Conservation (phyloP, 768 basidiomycete genomes). For the Hericium erinaceus region DNA sequence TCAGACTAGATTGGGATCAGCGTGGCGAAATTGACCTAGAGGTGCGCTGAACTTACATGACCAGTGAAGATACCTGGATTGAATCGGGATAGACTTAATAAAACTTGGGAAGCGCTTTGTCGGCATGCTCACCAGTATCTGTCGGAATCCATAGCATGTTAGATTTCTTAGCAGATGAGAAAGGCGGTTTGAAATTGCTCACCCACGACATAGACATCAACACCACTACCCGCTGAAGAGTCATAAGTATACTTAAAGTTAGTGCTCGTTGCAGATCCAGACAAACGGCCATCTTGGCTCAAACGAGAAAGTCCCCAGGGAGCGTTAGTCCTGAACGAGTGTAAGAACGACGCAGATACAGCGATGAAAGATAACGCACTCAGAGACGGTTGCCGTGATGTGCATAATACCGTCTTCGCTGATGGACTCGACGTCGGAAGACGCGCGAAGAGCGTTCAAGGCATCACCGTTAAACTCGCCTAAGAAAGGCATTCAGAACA, state of each 20-base stretch:
- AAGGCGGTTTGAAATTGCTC: background rate
- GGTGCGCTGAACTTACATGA: conserved; percentile 11
- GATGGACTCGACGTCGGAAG: conserved; percentile 15
- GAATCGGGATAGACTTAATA: background rate
- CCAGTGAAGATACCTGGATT: conserved; percentile 16
- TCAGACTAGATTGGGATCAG: conserved; percentile 16
- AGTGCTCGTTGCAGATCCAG: conserved; percentile 4
- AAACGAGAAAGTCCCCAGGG: conserved; percentile 18
- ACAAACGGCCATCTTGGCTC: conserved; percentile 6
- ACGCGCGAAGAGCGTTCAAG: conserved; percentile 13
- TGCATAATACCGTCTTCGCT: conserved; percentile 13
- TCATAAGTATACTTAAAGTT: conserved; percentile 21
- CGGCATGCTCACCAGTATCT: conserved; percentile 9
- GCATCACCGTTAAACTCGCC: conserved; percentile 10
- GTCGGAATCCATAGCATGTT: background rate
- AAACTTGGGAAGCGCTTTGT: background rate
- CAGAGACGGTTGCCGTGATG: conserved; percentile 6
- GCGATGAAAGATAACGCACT: conserved; percentile 3
- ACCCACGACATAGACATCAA: conserved; percentile 36
- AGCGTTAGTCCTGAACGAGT: conserved; percentile 11
- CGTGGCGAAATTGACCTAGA: background rate
- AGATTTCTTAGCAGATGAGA: no score
- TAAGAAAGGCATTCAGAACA: background rate
- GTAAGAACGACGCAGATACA: background rate
- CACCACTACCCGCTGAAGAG: conserved; percentile 24